Conservation (phyloP, 2,329 filamentous ascomycete species). For the Celoporthe dispersa region DNA sequence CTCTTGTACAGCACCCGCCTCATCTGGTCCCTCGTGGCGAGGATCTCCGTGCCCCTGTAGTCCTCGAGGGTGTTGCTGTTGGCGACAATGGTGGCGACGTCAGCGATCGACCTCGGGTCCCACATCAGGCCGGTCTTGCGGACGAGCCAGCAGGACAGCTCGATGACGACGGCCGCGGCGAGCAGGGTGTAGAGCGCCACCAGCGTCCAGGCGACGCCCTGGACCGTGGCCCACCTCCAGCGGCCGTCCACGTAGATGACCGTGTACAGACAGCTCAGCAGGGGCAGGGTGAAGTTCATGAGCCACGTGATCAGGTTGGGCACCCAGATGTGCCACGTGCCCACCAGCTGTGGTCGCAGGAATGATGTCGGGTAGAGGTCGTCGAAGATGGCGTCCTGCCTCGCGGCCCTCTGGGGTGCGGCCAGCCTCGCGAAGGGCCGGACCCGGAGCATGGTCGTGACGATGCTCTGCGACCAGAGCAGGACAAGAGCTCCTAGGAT, state of each 20-base stretch:
- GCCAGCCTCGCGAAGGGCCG: conserved; percentile 81
- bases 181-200: conserved; percentile 75
- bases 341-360: conserved; percentile 60
- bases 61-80: conserved; percentile 77
- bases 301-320: conserved; percentile 76
- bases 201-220: conserved; percentile 77
- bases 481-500: conserved; percentile 73
- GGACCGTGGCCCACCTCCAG: conserved; percentile 82
- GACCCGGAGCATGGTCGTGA: conserved; percentile 74
- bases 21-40: conserved; percentile 56
- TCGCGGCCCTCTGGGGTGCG: conserved; percentile 60
- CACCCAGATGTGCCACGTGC: conserved; percentile 68
- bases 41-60: conserved; percentile 71
- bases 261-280: conserved; percentile 78
- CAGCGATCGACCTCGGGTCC: conserved; percentile 82
- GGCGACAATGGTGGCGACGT: conserved; percentile 77
- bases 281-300: conserved; percentile 76
- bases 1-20: conserved; percentile 56
- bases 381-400: conserved; percentile 69
- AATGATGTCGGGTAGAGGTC: conserved; percentile 73
- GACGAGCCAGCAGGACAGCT: conserved; percentile 68
- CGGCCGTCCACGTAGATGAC: conserved; percentile 57
- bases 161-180: conserved; percentile 57
- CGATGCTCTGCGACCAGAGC: conserved; percentile 76
- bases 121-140: conserved; percentile 78